Base-by-base conservation (phyloP, 345 rosid species). In the Pistacia atlantica region DNA sequence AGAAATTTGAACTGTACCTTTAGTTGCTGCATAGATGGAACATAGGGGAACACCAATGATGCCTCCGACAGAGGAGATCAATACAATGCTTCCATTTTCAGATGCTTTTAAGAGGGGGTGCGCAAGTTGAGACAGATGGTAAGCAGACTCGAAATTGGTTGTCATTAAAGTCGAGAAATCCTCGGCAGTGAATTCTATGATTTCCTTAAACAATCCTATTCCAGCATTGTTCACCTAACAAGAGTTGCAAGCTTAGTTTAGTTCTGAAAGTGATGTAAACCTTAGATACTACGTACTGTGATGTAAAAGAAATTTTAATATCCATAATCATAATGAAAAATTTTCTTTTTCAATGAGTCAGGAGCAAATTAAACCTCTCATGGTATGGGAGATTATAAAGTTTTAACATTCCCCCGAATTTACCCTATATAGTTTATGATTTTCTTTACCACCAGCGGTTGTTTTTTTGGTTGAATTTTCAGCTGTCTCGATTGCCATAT, bases 161-260 rank as follows among this genome's bases (percentile, higher is more conserved):
- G 67, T 22, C 72, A 84, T 61, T 25, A 85, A 11, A 28, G 55
- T 64, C 11, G 86, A 62, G 54, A 70, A 75, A 62, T 87, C 87
- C 56, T 83, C 89, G 0, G n/a, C 33, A 5, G 85, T 73, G 68
- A 69, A 72, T 54, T 80, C 87, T 11, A 48, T 35, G 0, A 79
- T 78, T 14, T 83, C 85, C 70, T 89, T 89, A 69, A 75, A 28
- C n/a, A 79, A 5, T 57, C 35, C 61, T 28, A 79, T 73, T 4
- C 87, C 92, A 3, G 83, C 90, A 78, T 89, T 87, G 73, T 87
- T 89, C 18, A 89, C 85, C 90, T 89, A 48, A 45, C 1, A 25
- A 61, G 8, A 52, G 46, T 31, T 28, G 33, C 33, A 31, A 31
- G 33, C 33, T 31, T 31, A 31, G 2, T 31, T 31, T 31, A 31